Base-by-base conservation (phyloP, 1,284 basidiomycete species). In the Melampsora americana region DNA sequence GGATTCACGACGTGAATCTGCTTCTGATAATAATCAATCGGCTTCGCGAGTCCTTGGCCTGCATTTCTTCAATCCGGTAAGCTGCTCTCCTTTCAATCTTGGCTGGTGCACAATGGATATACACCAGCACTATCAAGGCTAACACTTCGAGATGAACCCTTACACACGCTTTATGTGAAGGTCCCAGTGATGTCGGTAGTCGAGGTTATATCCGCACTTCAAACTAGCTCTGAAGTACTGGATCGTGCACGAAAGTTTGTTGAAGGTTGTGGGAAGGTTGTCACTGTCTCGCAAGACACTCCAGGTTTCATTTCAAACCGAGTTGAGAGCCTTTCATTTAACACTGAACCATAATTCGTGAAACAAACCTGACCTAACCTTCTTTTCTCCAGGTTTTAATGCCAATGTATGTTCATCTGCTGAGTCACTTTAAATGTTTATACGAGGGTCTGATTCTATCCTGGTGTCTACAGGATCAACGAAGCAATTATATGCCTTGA, bases 131-230 rank as follows among this genome's bases (percentile, higher is more conserved):
- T 18, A 18, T 16, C 35, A 14, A 42, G 53, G 53, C 30, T 42
- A 14, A 30, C 32, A n/a, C n/a, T 48, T 2, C 23, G 35, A 35
- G 11, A 42, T 42, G 35, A 9, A 35, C 9, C 35, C 35, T n/a
- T 35, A 35, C 35, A 35, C 9, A 42, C 39, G 39, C 6, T 12
- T 12, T 11, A 42, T 42, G 39, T 42, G 39, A 20, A 75, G 72
- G 72, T 64, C 39, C 76, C 71, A 11, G 69, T 69, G 35, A 83
- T 94, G 92, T 91, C 91, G 89, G 85, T 95, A 5, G 92, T 93
- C 28, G 95, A 97, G 83, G 85, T 97, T 23, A 95, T 98, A 73
- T 89, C 94, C 1, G 94, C 91, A 2, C 86, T 96, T 3, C 95
- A 98, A 87, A 97, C 95, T 0, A 89, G 89, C 1, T 83, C 86